Conservation (phyloP, 2,329 filamentous ascomycete genomes). For the Penicillium sp. region DNA sequence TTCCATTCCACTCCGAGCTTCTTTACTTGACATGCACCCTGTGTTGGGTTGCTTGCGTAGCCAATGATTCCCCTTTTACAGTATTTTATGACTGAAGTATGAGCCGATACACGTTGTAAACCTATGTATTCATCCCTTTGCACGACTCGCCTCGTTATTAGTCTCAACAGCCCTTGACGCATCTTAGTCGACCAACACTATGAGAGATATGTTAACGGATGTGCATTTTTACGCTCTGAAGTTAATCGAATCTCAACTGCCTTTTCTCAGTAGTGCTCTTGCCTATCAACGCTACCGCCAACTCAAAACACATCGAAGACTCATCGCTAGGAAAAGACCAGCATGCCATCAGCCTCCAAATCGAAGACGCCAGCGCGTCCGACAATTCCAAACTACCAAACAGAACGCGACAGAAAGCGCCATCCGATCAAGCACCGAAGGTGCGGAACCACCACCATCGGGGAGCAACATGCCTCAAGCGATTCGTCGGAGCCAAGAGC, state of each 20-base stretch:
- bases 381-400: background rate
- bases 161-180: background rate
- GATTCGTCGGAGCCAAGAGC: background rate
- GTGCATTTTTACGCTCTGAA: too few relatives aligned
- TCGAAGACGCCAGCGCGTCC: background rate
- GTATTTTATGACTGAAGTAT: background rate
- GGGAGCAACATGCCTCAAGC: background rate
- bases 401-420: background rate
- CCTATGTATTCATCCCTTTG: background rate
- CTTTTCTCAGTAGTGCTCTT: background rate
- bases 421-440: background rate
- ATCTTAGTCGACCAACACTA: background rate
- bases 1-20: constrained; percentile 20
- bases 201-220: background rate
- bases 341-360: background rate
- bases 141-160: background rate
- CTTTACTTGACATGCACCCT: constrained; percentile 3
- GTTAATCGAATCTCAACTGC: background rate
- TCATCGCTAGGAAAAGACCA: background rate
- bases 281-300: background rate
- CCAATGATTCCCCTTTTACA: constrained; percentile 9
- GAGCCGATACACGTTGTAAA: background rate
- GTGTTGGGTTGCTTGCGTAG: constrained; percentile 9
- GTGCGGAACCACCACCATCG: background rate
- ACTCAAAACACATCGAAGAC: background rate